phyloP scores from a whole-genome alignment of 75 land plant genomes.

The Isoetes taiwanensis region DNA sequence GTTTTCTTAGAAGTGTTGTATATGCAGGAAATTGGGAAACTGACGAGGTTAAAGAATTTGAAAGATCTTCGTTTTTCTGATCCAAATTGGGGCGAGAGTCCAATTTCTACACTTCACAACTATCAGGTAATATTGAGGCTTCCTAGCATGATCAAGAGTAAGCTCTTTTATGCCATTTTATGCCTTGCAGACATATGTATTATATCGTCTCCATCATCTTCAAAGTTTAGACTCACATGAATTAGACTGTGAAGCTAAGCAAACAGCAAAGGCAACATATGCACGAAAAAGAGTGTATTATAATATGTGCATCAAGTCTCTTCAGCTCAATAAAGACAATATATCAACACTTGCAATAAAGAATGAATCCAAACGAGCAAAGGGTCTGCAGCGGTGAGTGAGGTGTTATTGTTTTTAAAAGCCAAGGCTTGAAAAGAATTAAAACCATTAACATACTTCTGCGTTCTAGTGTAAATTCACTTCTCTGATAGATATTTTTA shows the following conservation, averaged over 20 bases:
- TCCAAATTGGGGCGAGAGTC: conserved; percentile 29
- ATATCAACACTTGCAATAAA: conserved; percentile 1
- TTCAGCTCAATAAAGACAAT: conserved; percentile 19
- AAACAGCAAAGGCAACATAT: conserved; percentile 25
- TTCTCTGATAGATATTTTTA: no score
- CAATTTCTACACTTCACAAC: conserved; percentile 30
- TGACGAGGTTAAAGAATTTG: conserved; percentile 23
- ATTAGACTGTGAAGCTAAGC: conserved; percentile 18
- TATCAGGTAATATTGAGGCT: no score
- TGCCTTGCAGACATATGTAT: conserved; percentile 30
- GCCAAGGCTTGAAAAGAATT: background rate
- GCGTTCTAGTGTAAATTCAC: no score
- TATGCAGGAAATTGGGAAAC: conserved; percentile 28
- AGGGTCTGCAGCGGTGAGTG: conserved; percentile 13
- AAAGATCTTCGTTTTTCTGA: conserved; percentile 30
- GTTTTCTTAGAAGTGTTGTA: background rate
- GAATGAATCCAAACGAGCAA: conserved; percentile 11
- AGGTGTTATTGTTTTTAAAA: background rate
- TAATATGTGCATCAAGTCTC: conserved; percentile 33
- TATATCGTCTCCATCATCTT: conserved; percentile 22
- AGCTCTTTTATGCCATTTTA: no score
- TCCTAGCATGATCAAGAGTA: no score
- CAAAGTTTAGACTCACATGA: conserved; percentile 21
- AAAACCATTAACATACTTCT: background rate
- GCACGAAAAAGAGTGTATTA: conserved; percentile 31